Evolutionary conservation across 2,329 filamentous ascomycete genomes (phyloP).

Genomic region (Calonectria hawksworthii): DNA sequence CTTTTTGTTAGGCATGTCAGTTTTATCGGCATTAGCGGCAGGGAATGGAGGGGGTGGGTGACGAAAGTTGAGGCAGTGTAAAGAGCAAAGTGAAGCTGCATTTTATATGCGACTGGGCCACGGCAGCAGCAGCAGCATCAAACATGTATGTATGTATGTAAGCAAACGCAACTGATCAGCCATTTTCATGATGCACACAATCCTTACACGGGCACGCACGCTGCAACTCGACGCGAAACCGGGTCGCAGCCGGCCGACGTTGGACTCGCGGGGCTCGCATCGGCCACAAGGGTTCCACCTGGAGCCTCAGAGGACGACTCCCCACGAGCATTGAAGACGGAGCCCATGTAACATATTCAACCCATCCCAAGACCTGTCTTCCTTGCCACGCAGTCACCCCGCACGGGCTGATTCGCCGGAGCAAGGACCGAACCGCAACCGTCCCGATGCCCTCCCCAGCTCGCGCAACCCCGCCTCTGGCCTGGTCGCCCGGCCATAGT

Average conservation of each 20-base stretch:
- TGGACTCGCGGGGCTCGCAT: background rate
- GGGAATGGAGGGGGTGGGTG: background rate
- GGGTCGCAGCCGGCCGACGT: background rate
- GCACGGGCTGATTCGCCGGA: constrained; percentile 12
- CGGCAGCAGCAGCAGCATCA: background rate
- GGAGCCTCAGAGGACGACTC: background rate
- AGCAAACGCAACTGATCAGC: background rate
- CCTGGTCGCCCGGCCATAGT: constrained; percentile 19
- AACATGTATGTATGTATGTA: constrained; percentile 5
- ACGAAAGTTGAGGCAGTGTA: background rate
- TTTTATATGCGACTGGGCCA: background rate
- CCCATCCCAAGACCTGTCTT: background rate
- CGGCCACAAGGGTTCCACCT: background rate
- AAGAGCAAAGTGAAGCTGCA: background rate
- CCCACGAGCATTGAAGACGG: background rate
- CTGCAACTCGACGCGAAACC: background rate
- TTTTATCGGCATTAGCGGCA: background rate
- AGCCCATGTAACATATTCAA: constrained; percentile 6
- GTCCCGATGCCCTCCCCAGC: constrained; percentile 8
- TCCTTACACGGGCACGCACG: too few species aligned
- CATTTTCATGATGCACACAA: background rate
- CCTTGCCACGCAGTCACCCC: constrained; percentile 11
- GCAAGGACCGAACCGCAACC: constrained; percentile 17
- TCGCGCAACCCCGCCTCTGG: background rate
- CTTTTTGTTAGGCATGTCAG: background rate